These are phyloP conservation scores for Schwanniomyces yamadae DNA, from an alignment of 805 yeast genomes.

Conservation along the genomic window DNA sequence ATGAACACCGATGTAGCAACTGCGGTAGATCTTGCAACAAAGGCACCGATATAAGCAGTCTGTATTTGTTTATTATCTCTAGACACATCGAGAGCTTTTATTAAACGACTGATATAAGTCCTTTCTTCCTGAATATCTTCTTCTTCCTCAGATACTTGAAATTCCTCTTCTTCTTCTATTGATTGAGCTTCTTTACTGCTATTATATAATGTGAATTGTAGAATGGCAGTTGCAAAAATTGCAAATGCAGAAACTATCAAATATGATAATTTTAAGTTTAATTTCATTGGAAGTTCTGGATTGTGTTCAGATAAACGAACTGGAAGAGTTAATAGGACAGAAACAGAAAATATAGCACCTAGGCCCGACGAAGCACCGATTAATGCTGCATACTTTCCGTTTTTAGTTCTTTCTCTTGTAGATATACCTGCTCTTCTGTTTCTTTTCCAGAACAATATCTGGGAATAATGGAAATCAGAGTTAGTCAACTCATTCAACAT, in stretches of 20 bases:
- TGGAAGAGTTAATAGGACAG: conserved; percentile 57
- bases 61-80: conserved; percentile 45
- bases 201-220: conserved; percentile 48
- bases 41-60: conserved; percentile 59
- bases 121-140: conserved; percentile 8
- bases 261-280: conserved; percentile 50
- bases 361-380: conserved; percentile 63
- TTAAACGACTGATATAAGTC: conserved; percentile 3
- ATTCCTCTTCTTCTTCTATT: conserved; percentile 24
- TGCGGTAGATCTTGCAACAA: conserved; percentile 63
- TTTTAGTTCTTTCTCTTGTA: conserved; percentile 6
- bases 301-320: conserved; percentile 41
- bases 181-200: conserved; percentile 24
- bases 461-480: conserved; percentile 37
- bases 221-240: conserved; percentile 33
- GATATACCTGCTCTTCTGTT: neutral
- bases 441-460: conserved; percentile 27
- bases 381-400: conserved; percentile 58
- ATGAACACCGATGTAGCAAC: conserved; percentile 59
- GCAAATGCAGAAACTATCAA: conserved; percentile 46
- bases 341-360: conserved; percentile 66
- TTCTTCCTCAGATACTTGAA: conserved; percentile 25
- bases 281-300: conserved; percentile 35
- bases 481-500: conserved; percentile 54
- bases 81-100: conserved; percentile 48